Evolutionary conservation across 1,139 yeast genomes (phyloP).

Genomic region (Yamadazyma epiphylla): DNA sequence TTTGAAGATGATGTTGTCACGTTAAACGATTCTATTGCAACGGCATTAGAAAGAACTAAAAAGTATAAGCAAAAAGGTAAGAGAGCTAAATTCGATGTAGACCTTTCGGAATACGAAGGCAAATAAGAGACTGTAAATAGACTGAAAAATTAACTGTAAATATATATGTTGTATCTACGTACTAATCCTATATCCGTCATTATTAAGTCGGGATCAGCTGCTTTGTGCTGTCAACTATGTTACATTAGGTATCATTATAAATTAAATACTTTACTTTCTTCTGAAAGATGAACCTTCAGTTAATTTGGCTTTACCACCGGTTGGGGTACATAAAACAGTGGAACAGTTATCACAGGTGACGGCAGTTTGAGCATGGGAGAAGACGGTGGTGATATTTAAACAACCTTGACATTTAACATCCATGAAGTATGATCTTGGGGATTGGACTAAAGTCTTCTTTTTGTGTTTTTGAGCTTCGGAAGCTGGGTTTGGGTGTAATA

Average conservation of each 20-base stretch:
- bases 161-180: too few relatives aligned
- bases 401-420: conserved; percentile 99
- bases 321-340: conserved; percentile 97
- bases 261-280: conserved; percentile 66
- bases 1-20: conserved; percentile 31
- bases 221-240: too few relatives aligned
- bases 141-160: too few relatives aligned
- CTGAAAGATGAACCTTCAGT: conserved; percentile 99
- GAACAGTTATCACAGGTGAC: conserved; percentile 99
- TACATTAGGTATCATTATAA: conserved; percentile 2
- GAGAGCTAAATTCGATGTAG: conserved; percentile 26
- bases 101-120: conserved; percentile 21
- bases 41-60: conserved; percentile 29
- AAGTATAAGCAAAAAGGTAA: conserved; percentile 33
- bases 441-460: conserved; percentile 94
- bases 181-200: too few relatives aligned
- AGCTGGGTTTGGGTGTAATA: conserved; percentile 95
- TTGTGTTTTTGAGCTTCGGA: conserved; percentile 96
- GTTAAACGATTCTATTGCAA: conserved; percentile 34
- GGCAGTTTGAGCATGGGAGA: conserved; percentile 99
- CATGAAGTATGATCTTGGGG: conserved; percentile 99
- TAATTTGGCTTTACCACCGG: conserved; percentile 99
- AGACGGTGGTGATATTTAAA: conserved; percentile 97
- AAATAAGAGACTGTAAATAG: conserved; percentile 10
- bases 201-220: too few relatives aligned